phyloP scores from a whole-genome alignment of 2,329 filamentous ascomycete species.

The Cladosporium sphaerospermum region DNA sequence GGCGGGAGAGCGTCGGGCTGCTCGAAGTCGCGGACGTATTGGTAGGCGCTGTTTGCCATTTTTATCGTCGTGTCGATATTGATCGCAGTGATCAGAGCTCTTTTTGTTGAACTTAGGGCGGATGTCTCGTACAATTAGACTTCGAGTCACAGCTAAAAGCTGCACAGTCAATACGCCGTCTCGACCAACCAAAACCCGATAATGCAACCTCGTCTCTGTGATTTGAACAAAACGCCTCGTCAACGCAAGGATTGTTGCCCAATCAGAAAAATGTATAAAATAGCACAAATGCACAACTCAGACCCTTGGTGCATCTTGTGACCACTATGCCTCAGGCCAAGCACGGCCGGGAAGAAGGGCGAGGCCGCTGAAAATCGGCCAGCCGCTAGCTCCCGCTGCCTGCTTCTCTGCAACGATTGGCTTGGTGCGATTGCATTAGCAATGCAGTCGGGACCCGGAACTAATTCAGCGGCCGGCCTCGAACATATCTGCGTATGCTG shows the following conservation, averaged over 20 bases:
- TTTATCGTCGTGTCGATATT: neutral
- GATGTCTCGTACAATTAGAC: too few relatives aligned
- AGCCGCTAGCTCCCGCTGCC: constrained; percentile 7
- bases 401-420: neutral
- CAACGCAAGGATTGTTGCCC: too few relatives aligned
- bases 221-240: too few relatives aligned
- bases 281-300: neutral
- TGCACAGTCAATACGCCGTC: neutral
- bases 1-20: constrained; percentile 71
- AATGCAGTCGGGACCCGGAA: neutral
- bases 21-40: constrained; percentile 90
- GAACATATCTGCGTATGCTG: too few relatives aligned
- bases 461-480: too few relatives aligned
- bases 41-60: constrained; percentile 58
- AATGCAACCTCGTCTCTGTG: neutral
- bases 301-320: neutral
- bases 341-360: constrained; percentile 9
- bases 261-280: neutral
- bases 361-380: constrained; percentile 7
- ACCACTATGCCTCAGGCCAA: constrained; percentile 3
- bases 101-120: neutral
- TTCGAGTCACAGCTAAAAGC: neutral
- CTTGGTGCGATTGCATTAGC: neutral
- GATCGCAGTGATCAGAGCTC: neutral
- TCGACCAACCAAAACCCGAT: neutral